Base-by-base conservation (phyloP, 1,284 basidiomycete genomes). In the Mycena citricolor region DNA sequence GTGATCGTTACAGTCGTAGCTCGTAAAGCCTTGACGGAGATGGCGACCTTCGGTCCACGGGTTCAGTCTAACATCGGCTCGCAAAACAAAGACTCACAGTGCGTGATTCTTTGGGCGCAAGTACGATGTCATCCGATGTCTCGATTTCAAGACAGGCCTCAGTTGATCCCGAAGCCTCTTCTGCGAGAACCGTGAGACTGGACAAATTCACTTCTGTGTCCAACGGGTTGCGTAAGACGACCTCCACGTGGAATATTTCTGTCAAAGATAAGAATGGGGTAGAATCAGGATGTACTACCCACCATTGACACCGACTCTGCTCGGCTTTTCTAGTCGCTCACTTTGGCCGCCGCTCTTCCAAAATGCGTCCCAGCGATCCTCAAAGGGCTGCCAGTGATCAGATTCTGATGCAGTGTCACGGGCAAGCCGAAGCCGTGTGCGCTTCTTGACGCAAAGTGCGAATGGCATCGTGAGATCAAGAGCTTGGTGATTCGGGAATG, bases 231-330 rank as follows among this genome's bases (percentile, higher is more conserved):
- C 64, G 69, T 48, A 90, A 44, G 7, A 70, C 70, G 17, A 90
- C 54, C 52, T 90, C 86, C 22, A 90, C 67, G 81, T 83, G 89
- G 57, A 90, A 88, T 3, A 68, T 65, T 62, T 90, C 88, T 90
- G 52, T 13, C 49, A 39, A 41, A 42, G 29, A 16, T 29, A 32
- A 34, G 32, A 50, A 25, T n/a, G n/a, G 31, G n/a, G 42, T 44
- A 21, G 37, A 21, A 31, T 12, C 34, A 13, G 13, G 8, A 41
- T 31, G 39, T 13, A 26, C 16, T 7, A 14, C 54, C 55, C 54
- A 88, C 87, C 86, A 54, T 77, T 72, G 8, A 84, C 77, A 34
- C 71, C 70, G 24, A 81, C 83, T 50, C 76, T 78, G 26, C 77
- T 76, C 35, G 71, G 70, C 30, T 67, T 68, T 14, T 74, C 70